Evolutionary conservation across 805 yeast species (phyloP), one percentile per base, ranked within the genome.

Genomic region (Alloascoidea africana): DNA sequence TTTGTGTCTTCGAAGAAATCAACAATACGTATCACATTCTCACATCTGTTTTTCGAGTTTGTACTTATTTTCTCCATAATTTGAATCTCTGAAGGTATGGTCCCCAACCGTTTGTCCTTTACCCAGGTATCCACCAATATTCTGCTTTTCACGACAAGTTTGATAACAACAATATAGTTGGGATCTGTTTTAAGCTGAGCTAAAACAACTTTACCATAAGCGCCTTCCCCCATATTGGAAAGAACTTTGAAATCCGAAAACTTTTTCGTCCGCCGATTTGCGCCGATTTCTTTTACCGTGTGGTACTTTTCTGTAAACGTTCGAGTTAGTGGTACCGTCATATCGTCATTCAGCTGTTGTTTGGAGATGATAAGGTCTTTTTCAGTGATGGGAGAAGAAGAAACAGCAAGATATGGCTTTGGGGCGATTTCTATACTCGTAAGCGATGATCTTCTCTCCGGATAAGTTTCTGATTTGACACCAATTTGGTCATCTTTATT

Each of bases 91-190:
- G 89, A 76, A 2, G 97, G 97, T 27, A 91, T 80, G 0, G 96
- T 87, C 4, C 98, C 98, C 33, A 91, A 60, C 42, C 70, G 70
- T 17, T 95, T 70, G 55, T 91, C 97, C 39, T 97, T 66, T 2
- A 86, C 94, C 98, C 98, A 91, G 0, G 97, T 86, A 54, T 91
- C 98, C 6, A 91, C 96, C 49, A 91, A 63, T 48, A 91, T 91
- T 41, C 95, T 69, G 47, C 85, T 94, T 50, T 91, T 91, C 52
- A 83, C 81, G 36, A 91, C 91, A 47, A 93, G 76, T 55, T 91
- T 91, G 41, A 87, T 72, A 14, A 91, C 83, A 32, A 85, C 78
- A 42, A 66, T 70, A 53, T 82, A 77, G 2, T 58, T 57, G 0
- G 70, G 66, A 46, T 81, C 85, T 17, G 66, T 63, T 35, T 68